Evolutionary conservation across 2,329 filamentous ascomycete genomes (phyloP).

Genomic region (Nemania serpens): DNA sequence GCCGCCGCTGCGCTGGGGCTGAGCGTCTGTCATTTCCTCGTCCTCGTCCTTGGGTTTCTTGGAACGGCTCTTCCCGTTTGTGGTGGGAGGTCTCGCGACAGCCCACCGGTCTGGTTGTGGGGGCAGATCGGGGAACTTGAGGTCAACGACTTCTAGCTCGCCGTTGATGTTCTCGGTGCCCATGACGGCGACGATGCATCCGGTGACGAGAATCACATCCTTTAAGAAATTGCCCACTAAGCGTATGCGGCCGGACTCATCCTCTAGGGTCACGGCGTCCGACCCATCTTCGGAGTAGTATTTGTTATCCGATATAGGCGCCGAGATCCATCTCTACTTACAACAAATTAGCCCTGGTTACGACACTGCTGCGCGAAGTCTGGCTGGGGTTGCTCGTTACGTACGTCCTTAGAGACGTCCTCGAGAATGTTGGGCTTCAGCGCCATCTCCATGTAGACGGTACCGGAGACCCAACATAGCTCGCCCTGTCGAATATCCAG

Average conservation of each 20-base stretch:
- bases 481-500: conserved; percentile 95
- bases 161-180: conserved; percentile 92
- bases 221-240: conserved; percentile 74
- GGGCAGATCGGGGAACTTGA: conserved; percentile 85
- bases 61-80: conserved; percentile 38
- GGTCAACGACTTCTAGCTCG: conserved; percentile 88
- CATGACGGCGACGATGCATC: conserved; percentile 91
- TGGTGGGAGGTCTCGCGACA: conserved; percentile 55
- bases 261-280: conserved; percentile 84
- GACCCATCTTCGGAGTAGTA: conserved; percentile 68
- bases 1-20: conserved; percentile 44
- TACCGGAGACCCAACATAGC: conserved; percentile 93
- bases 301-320: conserved; percentile 75
- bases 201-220: conserved; percentile 79
- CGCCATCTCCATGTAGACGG: conserved; percentile 96
- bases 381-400: conserved; percentile 34
- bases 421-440: conserved; percentile 95
- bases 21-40: conserved; percentile 61
- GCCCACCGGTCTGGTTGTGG: conserved; percentile 83
- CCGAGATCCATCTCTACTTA: conserved; percentile 81
- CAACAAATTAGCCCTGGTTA: conserved; percentile 14
- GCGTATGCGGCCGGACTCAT: conserved; percentile 87
- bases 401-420: conserved; percentile 88
- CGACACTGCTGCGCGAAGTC: not conserved
- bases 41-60: conserved; percentile 46